Evolutionary conservation across 2,329 filamentous ascomycete species (phyloP).

Genomic region (Aspergillus terreus): DNA sequence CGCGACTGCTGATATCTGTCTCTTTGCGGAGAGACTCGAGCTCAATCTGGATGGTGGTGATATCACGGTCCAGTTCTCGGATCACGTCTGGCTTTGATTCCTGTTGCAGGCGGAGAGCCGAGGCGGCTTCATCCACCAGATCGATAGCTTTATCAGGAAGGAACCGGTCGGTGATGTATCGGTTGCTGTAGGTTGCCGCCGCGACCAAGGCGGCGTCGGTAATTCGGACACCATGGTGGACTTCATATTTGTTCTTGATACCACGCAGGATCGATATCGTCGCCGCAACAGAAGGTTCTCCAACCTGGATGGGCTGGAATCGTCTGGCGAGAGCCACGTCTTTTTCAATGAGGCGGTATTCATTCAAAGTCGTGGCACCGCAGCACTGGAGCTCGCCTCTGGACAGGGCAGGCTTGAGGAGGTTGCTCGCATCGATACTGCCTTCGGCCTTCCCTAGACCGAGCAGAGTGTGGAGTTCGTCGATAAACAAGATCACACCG

Average conservation of each 20-base stretch:
- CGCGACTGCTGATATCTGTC: conserved; percentile 81
- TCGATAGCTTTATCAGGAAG: conserved; percentile 97
- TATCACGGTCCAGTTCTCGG: conserved; percentile 84
- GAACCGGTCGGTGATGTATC: conserved; percentile 95
- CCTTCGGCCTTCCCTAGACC: conserved; percentile 94
- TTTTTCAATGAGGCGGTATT: conserved; percentile 93
- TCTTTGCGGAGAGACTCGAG: conserved; percentile 92
- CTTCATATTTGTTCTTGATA: conserved; percentile 96
- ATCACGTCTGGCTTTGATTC: conserved; percentile 97
- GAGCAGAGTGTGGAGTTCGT: conserved; percentile 87
- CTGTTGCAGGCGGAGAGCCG: conserved; percentile 83
- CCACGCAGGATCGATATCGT: conserved; percentile 93
- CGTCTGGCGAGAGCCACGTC: conserved; percentile 87
- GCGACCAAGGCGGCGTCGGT: conserved; percentile 89
- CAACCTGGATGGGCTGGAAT: conserved; percentile 93
- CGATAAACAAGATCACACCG: conserved; percentile 88
- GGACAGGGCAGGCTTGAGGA: conserved; percentile 89
- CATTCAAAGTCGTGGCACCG: conserved; percentile 86
- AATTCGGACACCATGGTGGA: conserved; percentile 93
- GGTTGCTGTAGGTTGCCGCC: conserved; percentile 86
- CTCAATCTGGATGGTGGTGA: conserved; percentile 97
- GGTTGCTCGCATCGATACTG: conserved; percentile 91
- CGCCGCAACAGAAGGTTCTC: conserved; percentile 83
- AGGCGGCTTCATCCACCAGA: conserved; percentile 91
- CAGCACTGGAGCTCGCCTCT: conserved; percentile 92